Percentiles rank a stretch among this genome's conserved stretches.
Evolutionary conservation across 495 filamentous ascomycete genomes (phyloP).

Genomic region (Talaromyces thailandensis): DNA sequence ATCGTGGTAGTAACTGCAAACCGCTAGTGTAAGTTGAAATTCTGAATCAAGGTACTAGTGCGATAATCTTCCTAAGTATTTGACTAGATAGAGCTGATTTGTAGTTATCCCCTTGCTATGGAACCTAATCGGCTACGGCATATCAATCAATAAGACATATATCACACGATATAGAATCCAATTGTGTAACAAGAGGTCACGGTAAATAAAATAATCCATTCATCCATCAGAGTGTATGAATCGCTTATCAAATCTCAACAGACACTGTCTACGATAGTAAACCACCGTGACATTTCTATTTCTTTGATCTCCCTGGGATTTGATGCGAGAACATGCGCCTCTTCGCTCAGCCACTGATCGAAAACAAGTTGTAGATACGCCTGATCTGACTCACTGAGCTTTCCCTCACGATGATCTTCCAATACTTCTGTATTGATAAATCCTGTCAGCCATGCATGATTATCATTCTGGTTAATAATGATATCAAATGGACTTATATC

Average conservation of each 20-base stretch:
- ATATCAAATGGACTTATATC: neutral
- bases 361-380: neutral
- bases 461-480: neutral
- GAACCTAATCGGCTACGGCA: neutral
- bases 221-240: neutral
- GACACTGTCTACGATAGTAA: neutral
- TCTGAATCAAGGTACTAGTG: neutral
- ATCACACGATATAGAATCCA: neutral
- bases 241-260: neutral
- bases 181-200: neutral
- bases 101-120: neutral
- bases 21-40: neutral
- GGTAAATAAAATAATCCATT: neutral
- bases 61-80: neutral
- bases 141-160: neutral
- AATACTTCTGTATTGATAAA: conserved; percentile 1
- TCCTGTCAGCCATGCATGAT: neutral
- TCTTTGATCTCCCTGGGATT: neutral
- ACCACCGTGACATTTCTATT: neutral
- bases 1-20: neutral
- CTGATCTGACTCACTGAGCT: neutral
- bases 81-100: neutral
- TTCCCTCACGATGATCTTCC: neutral
- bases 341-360: neutral
- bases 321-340: neutral